These are phyloP conservation scores for Lepidium africanum DNA, from an alignment of 345 rosid species.

Conservation along the genomic window DNA sequence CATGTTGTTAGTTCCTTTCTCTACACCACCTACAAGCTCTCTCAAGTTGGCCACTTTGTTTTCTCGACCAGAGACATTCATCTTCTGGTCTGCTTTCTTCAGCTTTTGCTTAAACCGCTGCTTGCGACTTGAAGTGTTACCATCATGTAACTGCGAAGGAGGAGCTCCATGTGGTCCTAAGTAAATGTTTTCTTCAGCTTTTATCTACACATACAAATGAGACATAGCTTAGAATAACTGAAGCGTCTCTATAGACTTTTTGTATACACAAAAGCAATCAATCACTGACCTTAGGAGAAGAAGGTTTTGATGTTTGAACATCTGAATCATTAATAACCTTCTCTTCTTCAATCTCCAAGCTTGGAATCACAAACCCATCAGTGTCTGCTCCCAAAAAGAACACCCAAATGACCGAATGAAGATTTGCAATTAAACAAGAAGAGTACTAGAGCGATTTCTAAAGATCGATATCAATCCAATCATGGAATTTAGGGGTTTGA, in stretches of 20 bases:
- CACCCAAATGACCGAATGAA: neutral
- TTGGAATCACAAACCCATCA: constrained; percentile 96
- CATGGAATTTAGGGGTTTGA: neutral
- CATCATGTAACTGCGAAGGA: constrained; percentile 66
- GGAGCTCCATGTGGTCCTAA: constrained; percentile 94
- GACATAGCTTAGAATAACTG: too few species aligned
- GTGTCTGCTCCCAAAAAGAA: constrained; percentile 43
- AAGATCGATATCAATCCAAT: neutral
- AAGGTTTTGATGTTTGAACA: constrained; percentile 38
- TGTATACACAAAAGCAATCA: neutral
- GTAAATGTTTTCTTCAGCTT: constrained; percentile 70
- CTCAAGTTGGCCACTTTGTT: constrained; percentile 72
- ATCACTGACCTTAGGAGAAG: constrained; percentile 55
- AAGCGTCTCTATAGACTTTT: neutral
- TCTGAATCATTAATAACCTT: constrained; percentile 29
- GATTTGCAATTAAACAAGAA: neutral
- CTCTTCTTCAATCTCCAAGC: constrained; percentile 53
- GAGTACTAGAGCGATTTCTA: neutral
- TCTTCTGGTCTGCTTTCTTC: constrained; percentile 72
- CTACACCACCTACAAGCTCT: constrained; percentile 57
- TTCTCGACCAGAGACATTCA: constrained; percentile 62
- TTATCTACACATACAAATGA: constrained; percentile 20
- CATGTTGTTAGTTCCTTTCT: constrained; percentile 37
- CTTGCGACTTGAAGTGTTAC: constrained; percentile 53
- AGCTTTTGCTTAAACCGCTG: constrained; percentile 80